A percentile compares a stretch with the other conserved stretches of the same genome.
These are phyloP conservation scores for Microdochium nivale DNA, from an alignment of 2,329 filamentous ascomycete species.

Conservation along the genomic window DNA sequence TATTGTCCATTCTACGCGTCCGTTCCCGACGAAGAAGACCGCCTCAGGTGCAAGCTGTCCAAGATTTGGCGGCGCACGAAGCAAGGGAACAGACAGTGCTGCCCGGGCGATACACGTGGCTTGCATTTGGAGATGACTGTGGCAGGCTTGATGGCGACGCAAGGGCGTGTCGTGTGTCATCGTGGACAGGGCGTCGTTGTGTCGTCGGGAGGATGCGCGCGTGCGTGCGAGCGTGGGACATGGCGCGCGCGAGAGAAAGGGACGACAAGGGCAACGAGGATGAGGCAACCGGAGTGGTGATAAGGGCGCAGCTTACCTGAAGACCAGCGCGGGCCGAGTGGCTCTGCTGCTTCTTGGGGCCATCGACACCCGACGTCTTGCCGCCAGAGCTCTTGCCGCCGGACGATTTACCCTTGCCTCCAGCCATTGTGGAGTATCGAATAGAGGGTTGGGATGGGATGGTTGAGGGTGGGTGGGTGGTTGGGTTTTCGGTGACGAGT, in stretches of 20 bases:
- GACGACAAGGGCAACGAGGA: constrained; percentile 9
- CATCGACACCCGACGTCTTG: constrained; percentile 40
- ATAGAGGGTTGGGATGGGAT: background rate
- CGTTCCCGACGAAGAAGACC: too few relatives aligned
- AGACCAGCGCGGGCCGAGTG: constrained; percentile 92
- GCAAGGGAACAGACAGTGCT: too few relatives aligned
- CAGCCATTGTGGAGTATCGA: constrained; percentile 45
- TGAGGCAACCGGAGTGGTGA: constrained; percentile 5
- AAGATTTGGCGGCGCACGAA: too few relatives aligned
- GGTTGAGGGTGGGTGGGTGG: background rate
- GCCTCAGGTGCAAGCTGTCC: too few relatives aligned
- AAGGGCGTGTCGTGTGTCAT: background rate
- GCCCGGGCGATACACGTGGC: background rate
- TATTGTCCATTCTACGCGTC: too few relatives aligned
- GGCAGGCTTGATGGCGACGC: background rate
- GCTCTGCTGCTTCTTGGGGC: constrained; percentile 82
- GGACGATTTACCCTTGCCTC: constrained; percentile 88
- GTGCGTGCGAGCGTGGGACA: background rate
- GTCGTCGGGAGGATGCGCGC: constrained; percentile 1
- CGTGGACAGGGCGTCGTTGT: background rate
- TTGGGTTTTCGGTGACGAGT: background rate
- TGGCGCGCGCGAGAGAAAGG: background rate
- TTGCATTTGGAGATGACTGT: background rate
- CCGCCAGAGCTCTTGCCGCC: constrained; percentile 55
- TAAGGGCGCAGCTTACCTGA: constrained; percentile 59